phyloP scores from a whole-genome alignment of 1,139 yeast species.

The Pichia sp. region DNA sequence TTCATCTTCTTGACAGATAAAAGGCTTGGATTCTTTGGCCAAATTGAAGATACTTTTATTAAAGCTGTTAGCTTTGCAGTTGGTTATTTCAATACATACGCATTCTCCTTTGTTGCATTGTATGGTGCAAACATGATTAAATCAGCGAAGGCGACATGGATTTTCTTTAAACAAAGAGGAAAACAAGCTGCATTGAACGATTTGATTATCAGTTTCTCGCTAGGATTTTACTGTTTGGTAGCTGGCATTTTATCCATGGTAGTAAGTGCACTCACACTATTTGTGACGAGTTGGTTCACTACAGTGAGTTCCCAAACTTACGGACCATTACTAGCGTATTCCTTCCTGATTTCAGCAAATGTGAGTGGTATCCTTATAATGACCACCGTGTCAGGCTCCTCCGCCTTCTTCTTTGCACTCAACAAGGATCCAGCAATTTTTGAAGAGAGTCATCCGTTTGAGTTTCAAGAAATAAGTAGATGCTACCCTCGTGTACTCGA shows the following conservation, averaged over 20 bases:
- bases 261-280: constrained; percentile 61
- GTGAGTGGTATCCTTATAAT: constrained; percentile 66
- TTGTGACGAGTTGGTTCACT: constrained; percentile 4
- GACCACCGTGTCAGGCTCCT: constrained; percentile 72
- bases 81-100: constrained; percentile 81
- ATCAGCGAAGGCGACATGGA: constrained; percentile 75
- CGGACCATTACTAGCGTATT: constrained; percentile 66
- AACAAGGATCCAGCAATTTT: constrained; percentile 86
- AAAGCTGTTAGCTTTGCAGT: constrained; percentile 29
- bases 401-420: constrained; percentile 80
- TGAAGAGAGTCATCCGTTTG: constrained; percentile 65
- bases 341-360: constrained; percentile 56
- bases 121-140: constrained; percentile 72
- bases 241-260: constrained; percentile 65
- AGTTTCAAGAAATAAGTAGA: constrained; percentile 34
- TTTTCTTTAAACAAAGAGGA: constrained; percentile 68
- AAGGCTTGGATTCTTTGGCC: constrained; percentile 35
- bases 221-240: constrained; percentile 63
- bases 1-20: constrained; percentile 14
- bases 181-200: constrained; percentile 56
- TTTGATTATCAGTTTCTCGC: constrained; percentile 68
- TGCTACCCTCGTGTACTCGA: constrained; percentile 62
- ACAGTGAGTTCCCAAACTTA: constrained; percentile 66
- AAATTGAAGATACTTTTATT: constrained; percentile 43
- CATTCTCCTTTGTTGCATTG: constrained; percentile 78